Evolutionary conservation across 2,329 filamentous ascomycete genomes (phyloP).

Genomic region (Aspergillus quadrilineatus): DNA sequence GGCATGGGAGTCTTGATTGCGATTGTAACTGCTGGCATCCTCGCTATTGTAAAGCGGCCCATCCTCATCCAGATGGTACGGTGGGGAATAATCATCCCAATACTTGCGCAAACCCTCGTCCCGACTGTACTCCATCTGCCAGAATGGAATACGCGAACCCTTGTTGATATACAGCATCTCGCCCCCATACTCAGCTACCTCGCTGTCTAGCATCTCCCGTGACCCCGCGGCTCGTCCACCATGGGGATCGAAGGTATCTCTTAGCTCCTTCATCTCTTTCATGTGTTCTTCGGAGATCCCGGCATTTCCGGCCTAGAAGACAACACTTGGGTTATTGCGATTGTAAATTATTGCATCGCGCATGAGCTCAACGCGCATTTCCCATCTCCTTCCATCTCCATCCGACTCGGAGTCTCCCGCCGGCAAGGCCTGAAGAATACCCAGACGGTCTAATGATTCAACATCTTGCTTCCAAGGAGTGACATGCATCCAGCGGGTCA

Average conservation of each 20-base stretch:
- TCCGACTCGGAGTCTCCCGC: not conserved
- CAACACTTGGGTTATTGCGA: not conserved
- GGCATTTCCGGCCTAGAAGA: not conserved
- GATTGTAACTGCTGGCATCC: not conserved
- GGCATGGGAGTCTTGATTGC: not conserved
- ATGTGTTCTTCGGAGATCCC: not conserved
- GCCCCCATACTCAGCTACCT: not conserved
- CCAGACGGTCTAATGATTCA: not conserved
- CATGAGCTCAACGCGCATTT: not conserved
- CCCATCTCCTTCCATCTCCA: not conserved
- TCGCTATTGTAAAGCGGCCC: not conserved
- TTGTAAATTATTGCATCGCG: not conserved
- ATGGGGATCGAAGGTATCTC: not conserved
- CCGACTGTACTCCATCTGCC: not conserved
- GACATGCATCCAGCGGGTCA: not conserved
- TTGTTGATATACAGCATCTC: not conserved
- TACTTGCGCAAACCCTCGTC: not conserved
- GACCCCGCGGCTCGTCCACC: not conserved
- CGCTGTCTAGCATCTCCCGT: not conserved
- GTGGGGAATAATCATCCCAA: not conserved
- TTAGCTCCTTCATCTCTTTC: not conserved
- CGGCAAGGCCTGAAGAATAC: not conserved
- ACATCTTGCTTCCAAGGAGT: not conserved
- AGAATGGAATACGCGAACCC: not conserved
- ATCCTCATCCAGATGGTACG: not conserved